These are phyloP conservation scores for Torulaspora indica DNA, from an alignment of 805 yeast genomes.

Conservation along the genomic window DNA sequence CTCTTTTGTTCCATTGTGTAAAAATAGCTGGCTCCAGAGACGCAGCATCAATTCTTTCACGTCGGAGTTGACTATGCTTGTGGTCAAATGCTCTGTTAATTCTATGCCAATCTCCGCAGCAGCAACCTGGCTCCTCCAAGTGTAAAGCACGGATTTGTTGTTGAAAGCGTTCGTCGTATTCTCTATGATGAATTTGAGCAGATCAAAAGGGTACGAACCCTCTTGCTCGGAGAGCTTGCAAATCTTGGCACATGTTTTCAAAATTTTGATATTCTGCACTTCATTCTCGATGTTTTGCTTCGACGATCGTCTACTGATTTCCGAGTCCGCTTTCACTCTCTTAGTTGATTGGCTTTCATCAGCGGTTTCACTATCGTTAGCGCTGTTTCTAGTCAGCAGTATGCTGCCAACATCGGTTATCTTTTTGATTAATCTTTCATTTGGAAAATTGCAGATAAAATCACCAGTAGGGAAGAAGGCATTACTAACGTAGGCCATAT, in stretches of 20 bases:
- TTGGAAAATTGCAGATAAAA: conserved; percentile 42
- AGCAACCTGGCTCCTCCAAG: conserved; percentile 60
- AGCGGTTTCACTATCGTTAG: conserved; percentile 34
- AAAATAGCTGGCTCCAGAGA: conserved; percentile 28
- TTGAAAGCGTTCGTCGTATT: conserved; percentile 30
- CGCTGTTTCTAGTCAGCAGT: conserved; percentile 37
- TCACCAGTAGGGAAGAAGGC: conserved; percentile 51
- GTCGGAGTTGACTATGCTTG: background rate
- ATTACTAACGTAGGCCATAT: conserved; percentile 55
- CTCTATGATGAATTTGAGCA: conserved; percentile 33
- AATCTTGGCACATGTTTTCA: conserved; percentile 38
- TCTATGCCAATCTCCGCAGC: conserved; percentile 40
- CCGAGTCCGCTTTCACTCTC: conserved; percentile 28
- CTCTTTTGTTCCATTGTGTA: conserved; percentile 36
- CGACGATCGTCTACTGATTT: conserved; percentile 38
- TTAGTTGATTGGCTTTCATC: conserved; percentile 21
- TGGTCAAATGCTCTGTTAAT: conserved; percentile 16
- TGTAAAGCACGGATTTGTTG: conserved; percentile 32
- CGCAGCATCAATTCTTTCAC: conserved; percentile 11
- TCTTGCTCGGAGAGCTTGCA: conserved; percentile 25
- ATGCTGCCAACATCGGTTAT: conserved; percentile 37
- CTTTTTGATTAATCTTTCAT: conserved; percentile 14
- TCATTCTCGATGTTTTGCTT: conserved; percentile 45
- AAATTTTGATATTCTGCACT: conserved; percentile 41
- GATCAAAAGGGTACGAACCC: conserved; percentile 18